Conservation (phyloP, 305 asterid genomes). For the Ajuga reptans region DNA sequence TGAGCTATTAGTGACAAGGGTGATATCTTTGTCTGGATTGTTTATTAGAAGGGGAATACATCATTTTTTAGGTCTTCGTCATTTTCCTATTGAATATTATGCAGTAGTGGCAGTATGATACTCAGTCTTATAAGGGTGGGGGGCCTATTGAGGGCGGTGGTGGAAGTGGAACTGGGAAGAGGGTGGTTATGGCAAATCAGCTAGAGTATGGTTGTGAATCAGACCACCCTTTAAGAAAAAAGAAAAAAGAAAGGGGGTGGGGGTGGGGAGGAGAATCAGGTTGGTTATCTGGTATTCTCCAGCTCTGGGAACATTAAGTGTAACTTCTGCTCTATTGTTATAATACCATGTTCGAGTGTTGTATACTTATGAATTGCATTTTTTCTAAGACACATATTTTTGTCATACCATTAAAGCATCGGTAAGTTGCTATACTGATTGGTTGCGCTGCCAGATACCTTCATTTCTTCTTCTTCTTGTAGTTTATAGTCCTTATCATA, state of each 20-base stretch:
- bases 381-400: background rate
- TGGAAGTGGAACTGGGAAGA: background rate
- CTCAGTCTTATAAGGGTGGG: background rate
- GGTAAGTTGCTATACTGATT: slow-evolving; percentile 15
- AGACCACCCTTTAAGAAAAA: background rate
- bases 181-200: background rate
- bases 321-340: background rate
- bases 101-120: background rate
- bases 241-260: background rate
- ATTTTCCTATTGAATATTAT: background rate
- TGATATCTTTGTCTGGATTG: background rate
- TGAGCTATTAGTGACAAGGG: background rate
- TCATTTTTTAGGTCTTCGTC: background rate
- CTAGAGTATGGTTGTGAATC: background rate
- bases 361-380: slow-evolving; percentile 8
- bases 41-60: background rate
- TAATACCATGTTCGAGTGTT: background rate
- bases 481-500: background rate
- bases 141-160: background rate
- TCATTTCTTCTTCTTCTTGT: slow-evolving; percentile 3
- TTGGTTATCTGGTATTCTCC: background rate
- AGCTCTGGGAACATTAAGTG: background rate
- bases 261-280: background rate
- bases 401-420: background rate
- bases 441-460: slow-evolving; percentile 7